phyloP scores from a whole-genome alignment of 2,329 filamentous ascomycete genomes.

The Teratosphaeria nubilosa region DNA sequence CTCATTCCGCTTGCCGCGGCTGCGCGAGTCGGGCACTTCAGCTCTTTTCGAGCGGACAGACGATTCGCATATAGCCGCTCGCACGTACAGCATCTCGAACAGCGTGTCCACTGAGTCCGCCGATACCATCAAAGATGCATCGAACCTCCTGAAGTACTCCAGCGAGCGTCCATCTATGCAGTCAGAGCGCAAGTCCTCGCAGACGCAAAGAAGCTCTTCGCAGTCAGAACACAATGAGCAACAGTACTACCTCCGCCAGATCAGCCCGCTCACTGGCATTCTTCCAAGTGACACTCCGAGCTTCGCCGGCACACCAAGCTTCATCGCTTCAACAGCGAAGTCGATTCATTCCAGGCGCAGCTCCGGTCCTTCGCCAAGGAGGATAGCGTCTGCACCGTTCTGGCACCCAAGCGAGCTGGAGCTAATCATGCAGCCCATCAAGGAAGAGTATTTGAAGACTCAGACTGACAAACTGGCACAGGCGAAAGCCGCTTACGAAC shows the following conservation, averaged over 20 bases:
- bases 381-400: conserved; percentile 13
- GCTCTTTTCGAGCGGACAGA: conserved; percentile 1
- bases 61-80: not conserved
- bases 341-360: not conserved
- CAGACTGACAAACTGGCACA: conserved; percentile 23
- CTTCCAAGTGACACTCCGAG: not conserved
- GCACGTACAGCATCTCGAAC: not conserved
- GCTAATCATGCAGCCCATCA: conserved; percentile 22
- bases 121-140: not conserved
- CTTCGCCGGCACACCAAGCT: not conserved
- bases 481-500: conserved; percentile 84
- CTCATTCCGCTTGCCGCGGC: conserved; percentile 1
- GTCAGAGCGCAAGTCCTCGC: not conserved
- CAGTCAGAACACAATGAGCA: not conserved
- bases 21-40: conserved; percentile 11
- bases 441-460: conserved; percentile 17
- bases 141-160: not conserved
- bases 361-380: not conserved
- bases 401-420: conserved; percentile 25
- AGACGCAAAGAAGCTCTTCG: not conserved
- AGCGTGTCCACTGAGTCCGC: not conserved
- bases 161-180: not conserved
- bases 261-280: not conserved
- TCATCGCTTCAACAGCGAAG: not conserved
- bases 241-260: not conserved